Conservation (phyloP, 352 stramenopile species). For the Phytophthora megakarya region DNA sequence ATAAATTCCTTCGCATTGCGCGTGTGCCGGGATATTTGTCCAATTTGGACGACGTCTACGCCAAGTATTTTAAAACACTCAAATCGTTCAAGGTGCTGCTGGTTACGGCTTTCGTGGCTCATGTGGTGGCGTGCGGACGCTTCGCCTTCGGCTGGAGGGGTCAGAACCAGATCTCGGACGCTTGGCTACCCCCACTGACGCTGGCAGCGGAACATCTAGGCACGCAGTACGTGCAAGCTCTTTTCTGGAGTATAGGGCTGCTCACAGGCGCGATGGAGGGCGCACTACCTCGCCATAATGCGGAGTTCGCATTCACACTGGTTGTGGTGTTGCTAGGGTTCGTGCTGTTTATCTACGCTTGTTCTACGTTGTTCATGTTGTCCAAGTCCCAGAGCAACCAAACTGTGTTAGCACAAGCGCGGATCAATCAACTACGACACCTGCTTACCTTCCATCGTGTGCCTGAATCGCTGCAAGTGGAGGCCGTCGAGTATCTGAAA, state of each 20-base stretch:
- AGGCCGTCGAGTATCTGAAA: conserved; percentile 67
- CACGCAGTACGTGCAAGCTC: conserved; percentile 39
- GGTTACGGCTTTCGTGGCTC: conserved; percentile 43
- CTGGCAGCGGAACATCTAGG: conserved; percentile 7
- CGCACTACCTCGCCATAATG: conserved; percentile 36
- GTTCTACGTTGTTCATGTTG: conserved; percentile 67
- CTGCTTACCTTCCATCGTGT: conserved; percentile 68
- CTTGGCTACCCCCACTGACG: conserved; percentile 28
- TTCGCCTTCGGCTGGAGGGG: conserved; percentile 41
- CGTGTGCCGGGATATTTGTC: conserved; percentile 49
- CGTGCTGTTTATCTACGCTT: conserved; percentile 66
- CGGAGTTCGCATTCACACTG: conserved; percentile 57
- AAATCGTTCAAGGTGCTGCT: conserved; percentile 59
- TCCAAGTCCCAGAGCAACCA: conserved; percentile 70
- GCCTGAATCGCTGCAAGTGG: conserved; percentile 47
- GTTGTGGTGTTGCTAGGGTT: conserved; percentile 56
- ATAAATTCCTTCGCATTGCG: conserved; percentile 58
- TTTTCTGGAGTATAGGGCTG: conserved; percentile 65
- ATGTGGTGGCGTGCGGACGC: conserved; percentile 54
- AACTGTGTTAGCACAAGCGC: conserved; percentile 45
- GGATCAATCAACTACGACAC: conserved; percentile 72
- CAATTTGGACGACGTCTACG: conserved; percentile 60
- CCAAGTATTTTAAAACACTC: conserved; percentile 52
- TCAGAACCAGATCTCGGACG: neutral
- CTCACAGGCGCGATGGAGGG: conserved; percentile 63